Percentiles rank a stretch among this genome's conserved stretches.
Evolutionary conservation across 257 asterid species (phyloP).

Genomic region (Linaria vulgaris): DNA sequence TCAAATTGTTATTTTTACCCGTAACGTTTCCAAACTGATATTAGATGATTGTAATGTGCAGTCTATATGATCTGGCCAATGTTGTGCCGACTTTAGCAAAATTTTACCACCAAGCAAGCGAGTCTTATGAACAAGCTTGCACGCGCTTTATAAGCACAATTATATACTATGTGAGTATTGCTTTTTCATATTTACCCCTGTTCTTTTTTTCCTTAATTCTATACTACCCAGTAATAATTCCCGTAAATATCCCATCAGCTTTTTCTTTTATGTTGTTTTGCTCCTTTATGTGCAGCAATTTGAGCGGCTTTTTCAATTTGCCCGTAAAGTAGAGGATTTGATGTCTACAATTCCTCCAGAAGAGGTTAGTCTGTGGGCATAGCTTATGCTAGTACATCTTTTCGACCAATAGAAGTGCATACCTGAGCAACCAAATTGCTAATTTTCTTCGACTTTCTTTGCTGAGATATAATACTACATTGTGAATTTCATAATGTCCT

Average conservation of each 20-base stretch:
- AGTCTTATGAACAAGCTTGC: slow-evolving; percentile 91
- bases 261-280: slow-evolving; percentile 15
- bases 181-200: slow-evolving; percentile 13
- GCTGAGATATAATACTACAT: slow-evolving; percentile 2
- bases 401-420: not conserved
- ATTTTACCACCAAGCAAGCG: slow-evolving; percentile 98
- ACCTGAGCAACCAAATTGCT: slow-evolving; percentile 1
- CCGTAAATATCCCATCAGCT: slow-evolving; percentile 5
- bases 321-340: slow-evolving; percentile 89
- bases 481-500: slow-evolving; percentile 1
- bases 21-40: slow-evolving; percentile 18
- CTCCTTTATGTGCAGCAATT: slow-evolving; percentile 68
- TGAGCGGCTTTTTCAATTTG: slow-evolving; percentile 88
- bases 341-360: slow-evolving; percentile 64
- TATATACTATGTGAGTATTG: slow-evolving; percentile 72
- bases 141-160: slow-evolving; percentile 76
- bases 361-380: slow-evolving; percentile 62
- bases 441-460: not conserved
- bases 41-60: slow-evolving; percentile 45
- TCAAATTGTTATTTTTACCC: not conserved
- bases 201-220: slow-evolving; percentile 13
- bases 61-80: slow-evolving; percentile 95
- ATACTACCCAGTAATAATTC: slow-evolving; percentile 5
- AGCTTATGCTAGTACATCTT: slow-evolving; percentile 14
- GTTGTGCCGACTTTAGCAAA: slow-evolving; percentile 92